Evolutionary conservation across 192 early-diverging fungal species (phyloP).

Genomic region (Coemansia sp.): DNA sequence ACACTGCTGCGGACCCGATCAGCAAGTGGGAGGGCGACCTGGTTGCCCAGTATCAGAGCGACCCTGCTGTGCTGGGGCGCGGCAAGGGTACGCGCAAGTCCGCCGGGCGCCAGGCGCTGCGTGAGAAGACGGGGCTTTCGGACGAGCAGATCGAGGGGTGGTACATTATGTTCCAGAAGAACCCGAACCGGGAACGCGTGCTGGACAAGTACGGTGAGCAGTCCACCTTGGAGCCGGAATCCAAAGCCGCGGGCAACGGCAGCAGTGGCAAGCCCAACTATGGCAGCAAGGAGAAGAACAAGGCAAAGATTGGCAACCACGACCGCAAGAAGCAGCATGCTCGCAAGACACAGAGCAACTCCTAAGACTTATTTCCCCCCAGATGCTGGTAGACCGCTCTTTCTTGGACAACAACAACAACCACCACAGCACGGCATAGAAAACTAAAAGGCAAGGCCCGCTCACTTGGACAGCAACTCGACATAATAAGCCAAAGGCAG

Average conservation of each 20-base stretch:
- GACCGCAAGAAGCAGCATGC: conserved; percentile 66
- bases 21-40: conserved; percentile 58
- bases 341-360: conserved; percentile 48
- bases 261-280: conserved; percentile 9
- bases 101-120: conserved; percentile 53
- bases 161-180: conserved; percentile 79
- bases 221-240: too few species aligned
- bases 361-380: too few species aligned
- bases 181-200: conserved; percentile 61
- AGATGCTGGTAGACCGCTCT: too few species aligned
- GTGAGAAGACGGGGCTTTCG: conserved; percentile 63
- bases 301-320: conserved; percentile 65
- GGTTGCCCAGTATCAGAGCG: conserved; percentile 52
- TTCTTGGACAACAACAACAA: too few species aligned
- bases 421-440: too few species aligned
- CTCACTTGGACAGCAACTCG: neutral
- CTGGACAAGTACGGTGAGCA: conserved; percentile 57
- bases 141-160: conserved; percentile 94
- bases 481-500: too few species aligned
- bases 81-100: conserved; percentile 55
- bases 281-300: conserved; percentile 55
- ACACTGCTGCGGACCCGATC: conserved; percentile 46
- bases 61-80: conserved; percentile 64
- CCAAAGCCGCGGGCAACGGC: neutral
- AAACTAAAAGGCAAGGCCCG: too few species aligned